Evolutionary conservation across 805 yeast genomes (phyloP).

Genomic region (Zygosaccharomyces pseudorouxii): DNA sequence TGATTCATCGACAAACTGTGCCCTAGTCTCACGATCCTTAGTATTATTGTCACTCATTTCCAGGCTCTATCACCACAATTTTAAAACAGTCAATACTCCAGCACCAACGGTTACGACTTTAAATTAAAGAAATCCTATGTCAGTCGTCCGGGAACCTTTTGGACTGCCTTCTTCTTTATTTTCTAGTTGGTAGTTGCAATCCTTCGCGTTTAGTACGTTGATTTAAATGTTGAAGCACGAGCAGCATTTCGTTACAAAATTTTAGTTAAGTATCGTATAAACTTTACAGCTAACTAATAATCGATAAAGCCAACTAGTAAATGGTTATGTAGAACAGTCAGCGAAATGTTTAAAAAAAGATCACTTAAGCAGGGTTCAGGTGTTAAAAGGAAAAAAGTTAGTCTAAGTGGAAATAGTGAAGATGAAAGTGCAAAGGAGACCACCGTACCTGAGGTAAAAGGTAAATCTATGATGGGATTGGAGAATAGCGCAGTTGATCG

Average conservation of each 20-base stretch:
- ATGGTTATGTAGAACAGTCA: background rate
- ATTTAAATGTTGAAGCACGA: background rate
- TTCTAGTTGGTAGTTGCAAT: background rate
- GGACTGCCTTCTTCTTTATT: background rate
- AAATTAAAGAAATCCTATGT: background rate
- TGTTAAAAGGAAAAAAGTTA: conserved; percentile 16
- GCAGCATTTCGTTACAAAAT: background rate
- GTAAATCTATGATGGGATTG: conserved; percentile 1
- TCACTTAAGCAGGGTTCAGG: conserved; percentile 7
- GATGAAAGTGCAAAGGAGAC: background rate
- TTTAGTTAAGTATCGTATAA: background rate
- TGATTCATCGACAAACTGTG: conserved; percentile 27
- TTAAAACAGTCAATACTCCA: background rate
- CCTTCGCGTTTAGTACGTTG: background rate
- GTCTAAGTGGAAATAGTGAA: conserved; percentile 1
- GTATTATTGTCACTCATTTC: conserved; percentile 19
- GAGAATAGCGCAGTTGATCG: background rate
- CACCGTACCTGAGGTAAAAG: conserved; percentile 1
- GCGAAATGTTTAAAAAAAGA: conserved; percentile 28
- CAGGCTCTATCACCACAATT: background rate
- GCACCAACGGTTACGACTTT: background rate
- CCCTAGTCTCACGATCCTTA: conserved; percentile 26
- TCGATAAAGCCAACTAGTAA: background rate
- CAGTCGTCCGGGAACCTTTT: background rate
- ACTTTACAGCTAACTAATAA: background rate